Evolutionary conservation across 768 basidiomycete genomes (phyloP), one percentile per base, ranked within the genome.

Genomic region (Trametopsis cervina): DNA sequence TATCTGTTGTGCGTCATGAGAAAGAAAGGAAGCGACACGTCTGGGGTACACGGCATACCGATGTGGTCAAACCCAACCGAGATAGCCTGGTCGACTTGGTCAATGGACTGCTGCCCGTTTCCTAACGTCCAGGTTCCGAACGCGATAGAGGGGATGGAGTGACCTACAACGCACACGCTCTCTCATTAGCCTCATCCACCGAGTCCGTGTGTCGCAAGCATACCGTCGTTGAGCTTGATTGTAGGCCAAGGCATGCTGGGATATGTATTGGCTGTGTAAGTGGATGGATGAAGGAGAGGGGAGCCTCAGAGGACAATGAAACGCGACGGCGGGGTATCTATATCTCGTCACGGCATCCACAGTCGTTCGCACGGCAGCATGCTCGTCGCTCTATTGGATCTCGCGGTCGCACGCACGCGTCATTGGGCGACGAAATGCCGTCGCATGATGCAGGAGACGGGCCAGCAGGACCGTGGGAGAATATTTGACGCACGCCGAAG

Each of bases 101-200:
- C 70, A 18, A 70, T 70, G 4, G 76, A 61, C 21, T 63, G 66
- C 50, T 76, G 71, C 0, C 80, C 81, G 33, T 77, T 76, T 1
- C 80, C 79, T n/a, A 80, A 53, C 36, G 69, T 77, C 77, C 81
- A 83, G 2, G 83, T 83, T 24, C 81, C 83, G 56, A 79, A 81
- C 52, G 72, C 81, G 39, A 85, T 60, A 70, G 50, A 70, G 68
- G 60, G 81, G 65, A 66, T 70, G 22, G 50, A 56, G 42, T 69
- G 62, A 4, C 78, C 77, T 81, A 46, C 38, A 10, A n/a, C 40
- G 20, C 43, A 23, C 22, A 6, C 17, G 27, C 26, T 17, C 21
- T 21, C 37, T 26, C 35, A 10, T 35, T 37, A 21, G 47, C 13
- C 20, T 20, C 7, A 23, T 18, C 29, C 36, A 6, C 21, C 7